Evolutionary conservation across 2,329 filamentous ascomycete species (phyloP), one percentile per base, ranked within the genome.

Genomic region (Beauveria medogensis): DNA sequence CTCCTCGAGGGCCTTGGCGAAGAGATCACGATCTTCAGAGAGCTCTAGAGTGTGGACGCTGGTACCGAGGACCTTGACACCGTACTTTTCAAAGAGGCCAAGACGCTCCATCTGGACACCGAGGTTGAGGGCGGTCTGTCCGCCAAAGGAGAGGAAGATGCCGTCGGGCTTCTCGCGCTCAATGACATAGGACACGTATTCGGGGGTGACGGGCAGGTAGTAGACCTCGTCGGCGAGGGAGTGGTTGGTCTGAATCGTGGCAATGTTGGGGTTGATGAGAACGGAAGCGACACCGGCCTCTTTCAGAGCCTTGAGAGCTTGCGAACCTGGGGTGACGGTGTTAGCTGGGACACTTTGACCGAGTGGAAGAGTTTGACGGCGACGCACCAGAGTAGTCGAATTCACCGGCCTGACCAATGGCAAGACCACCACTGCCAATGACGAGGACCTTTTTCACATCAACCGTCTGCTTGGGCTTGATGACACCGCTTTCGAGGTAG

Each of bases 151-250:
- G 69, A 97, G 84, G 79, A 97, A 94, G 74, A 99, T 96, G 70
- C 93, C 94, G 80, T 99, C 94, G 47, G 94, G 94, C 73, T 87
- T 86, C 78, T 97, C 94, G 71, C 90, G 88, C 80, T 97, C 92
- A 73, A 99, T 97, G 64, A 99, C 93, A 76, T 97, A 93, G 70
- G 89, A 89, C 72, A 97, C 92, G 78, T 97, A 99, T 82, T 97
- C 93, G 65, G 93, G 90, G 20, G 94, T 99, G 69, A 99, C 92
- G 61, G 94, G 94, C 43, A 97, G 88, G 77, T 97, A 97, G 82
- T 97, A 97, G 71, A 97, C 90, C 79, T 97, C 92, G 73, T 97
- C 93, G 71, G 92, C 92, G 72, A 97, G 89, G 70, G 89, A 88
- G 82, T 97, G 93, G 75, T 95, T 92, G 69, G 93, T 97, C 79